phyloP scores from a whole-genome alignment of 495 filamentous ascomycete genomes.

The Geopyxis carbonaria region DNA sequence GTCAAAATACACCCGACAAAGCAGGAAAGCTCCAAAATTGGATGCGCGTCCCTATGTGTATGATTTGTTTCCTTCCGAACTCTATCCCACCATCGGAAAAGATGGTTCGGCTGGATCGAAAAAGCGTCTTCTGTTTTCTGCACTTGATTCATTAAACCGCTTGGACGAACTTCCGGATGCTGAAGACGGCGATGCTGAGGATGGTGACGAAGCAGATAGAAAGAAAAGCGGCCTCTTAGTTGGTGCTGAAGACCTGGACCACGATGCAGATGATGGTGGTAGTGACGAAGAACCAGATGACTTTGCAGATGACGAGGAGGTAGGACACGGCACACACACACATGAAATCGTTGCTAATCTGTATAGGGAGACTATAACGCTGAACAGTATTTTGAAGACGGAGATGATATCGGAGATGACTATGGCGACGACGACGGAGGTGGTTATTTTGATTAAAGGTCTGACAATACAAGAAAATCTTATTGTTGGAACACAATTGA shows the following conservation, averaged over 20 bases:
- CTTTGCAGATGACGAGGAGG: slow-evolving; percentile 14
- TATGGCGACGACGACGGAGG: slow-evolving; percentile 21
- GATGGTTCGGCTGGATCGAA: slow-evolving; percentile 6
- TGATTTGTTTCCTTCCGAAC: slow-evolving; percentile 22
- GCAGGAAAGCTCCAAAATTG: slow-evolving; percentile 19
- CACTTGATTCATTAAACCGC: slow-evolving; percentile 15
- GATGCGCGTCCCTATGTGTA: slow-evolving; percentile 24
- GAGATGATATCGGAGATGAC: slow-evolving; percentile 20
- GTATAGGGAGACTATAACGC: slow-evolving; percentile 24
- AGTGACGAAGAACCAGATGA: slow-evolving; percentile 12
- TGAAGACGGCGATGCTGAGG: slow-evolving; percentile 11
- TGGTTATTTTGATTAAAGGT: slow-evolving; percentile 15
- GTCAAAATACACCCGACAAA: slow-evolving; percentile 17
- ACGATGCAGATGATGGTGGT: slow-evolving; percentile 11
- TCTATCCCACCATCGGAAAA: slow-evolving; percentile 16
- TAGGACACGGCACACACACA: slow-evolving; percentile 19
- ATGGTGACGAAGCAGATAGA: too few species aligned
- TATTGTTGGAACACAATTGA: too few species aligned
- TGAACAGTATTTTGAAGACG: slow-evolving; percentile 23
- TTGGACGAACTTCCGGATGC: too few species aligned
- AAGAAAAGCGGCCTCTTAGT: too few species aligned
- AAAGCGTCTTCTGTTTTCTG: slow-evolving; percentile 18
- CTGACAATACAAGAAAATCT: too few species aligned
- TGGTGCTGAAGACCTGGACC: too few species aligned
- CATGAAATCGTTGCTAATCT: slow-evolving; percentile 15